These are phyloP conservation scores for Wilcoxina mikolae DNA, from an alignment of 495 filamentous ascomycete genomes.

Conservation along the genomic window DNA sequence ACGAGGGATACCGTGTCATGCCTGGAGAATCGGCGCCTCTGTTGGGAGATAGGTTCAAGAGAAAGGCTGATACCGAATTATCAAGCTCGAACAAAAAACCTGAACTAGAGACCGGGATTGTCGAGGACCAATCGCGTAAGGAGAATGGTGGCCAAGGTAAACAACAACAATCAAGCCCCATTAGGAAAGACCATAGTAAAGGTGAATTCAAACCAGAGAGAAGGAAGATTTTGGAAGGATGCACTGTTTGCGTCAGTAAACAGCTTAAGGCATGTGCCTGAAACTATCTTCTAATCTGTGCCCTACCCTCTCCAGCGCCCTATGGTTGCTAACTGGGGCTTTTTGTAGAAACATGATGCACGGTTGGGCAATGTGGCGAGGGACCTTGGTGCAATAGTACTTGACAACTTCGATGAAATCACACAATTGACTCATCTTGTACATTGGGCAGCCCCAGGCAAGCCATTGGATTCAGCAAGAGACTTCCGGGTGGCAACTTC, in stretches of 20 bases:
- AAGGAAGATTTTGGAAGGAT: constrained; percentile 10
- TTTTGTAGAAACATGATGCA: constrained; percentile 2
- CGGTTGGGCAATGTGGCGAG: constrained; percentile 18
- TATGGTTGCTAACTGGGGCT: not conserved
- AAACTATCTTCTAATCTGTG: not conserved
- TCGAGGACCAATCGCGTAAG: not conserved
- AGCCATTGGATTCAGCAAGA: constrained; percentile 11
- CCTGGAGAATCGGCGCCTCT: not conserved
- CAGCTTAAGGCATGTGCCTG: constrained; percentile 17
- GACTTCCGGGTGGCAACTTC: constrained; percentile 16
- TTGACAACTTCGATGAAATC: constrained; percentile 17
- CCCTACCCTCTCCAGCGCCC: constrained; percentile 1
- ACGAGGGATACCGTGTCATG: constrained; percentile 29
- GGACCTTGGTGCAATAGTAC: constrained; percentile 18
- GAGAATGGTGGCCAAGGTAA: constrained; percentile 8
- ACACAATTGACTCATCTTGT: constrained; percentile 21
- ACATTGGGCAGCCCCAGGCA: constrained; percentile 14
- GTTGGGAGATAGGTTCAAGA: constrained; percentile 3
- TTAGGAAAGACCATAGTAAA: not conserved
- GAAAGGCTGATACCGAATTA: constrained; percentile 1
- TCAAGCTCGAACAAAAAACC: not conserved
- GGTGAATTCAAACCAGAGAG: not conserved
- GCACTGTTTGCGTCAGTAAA: constrained; percentile 18
- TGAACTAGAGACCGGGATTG: not conserved
- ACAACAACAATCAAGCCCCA: constrained; percentile 13